Evolutionary conservation across 1,284 basidiomycete species (phyloP), one percentile per base, ranked within the genome.

Genomic region (Apiotrichum sp.): DNA sequence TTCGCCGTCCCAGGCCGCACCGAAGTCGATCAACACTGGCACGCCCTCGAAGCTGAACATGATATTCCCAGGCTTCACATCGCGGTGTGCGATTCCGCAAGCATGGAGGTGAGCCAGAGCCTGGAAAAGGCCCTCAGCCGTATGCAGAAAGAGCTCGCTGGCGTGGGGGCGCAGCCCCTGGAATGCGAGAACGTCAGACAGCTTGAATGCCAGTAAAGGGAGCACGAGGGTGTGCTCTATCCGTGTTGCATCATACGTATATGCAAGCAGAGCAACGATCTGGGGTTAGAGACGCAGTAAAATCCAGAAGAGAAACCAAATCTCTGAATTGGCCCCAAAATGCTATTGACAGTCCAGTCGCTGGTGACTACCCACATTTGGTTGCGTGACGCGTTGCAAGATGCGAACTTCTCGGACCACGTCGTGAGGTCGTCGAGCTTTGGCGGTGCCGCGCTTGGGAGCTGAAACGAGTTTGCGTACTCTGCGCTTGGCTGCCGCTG

Each of bases 51-150:
- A 63, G 33, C 64, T 61, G 9, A 93, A 64, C n/a, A 93, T 78
- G 43, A 95, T 74, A 65, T 96, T 97, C 47, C 80, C 78, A 0
- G 93, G 93, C 60, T 93, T 93, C 67, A 98, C 79, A 70, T 98
- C 93, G 11, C 93, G 79, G 69, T 98, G 93, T 0, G 88, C 87
- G 39, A 96, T 82, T 0, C 71, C 66, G 0, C 67, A 63, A 38
- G 74, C 68, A 68, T 97, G 92, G 5, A 98, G 80, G 72, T 88
- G 87, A 0, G 78, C 77, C 1, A 93, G 70, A 0, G 83, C 89
- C 1, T 74, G 72, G 4, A 87, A 72, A n/a, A 86, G 73, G 57
- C 91, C 89, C 62, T 79, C 80, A 7, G 84, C 77, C 56, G 91
- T 75, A 1, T 84, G 84, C 63, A 81, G 82, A 0, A 83, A 70